Evolutionary conservation across 2,329 filamentous ascomycete genomes (phyloP), one percentile per base, ranked within the genome.

Genomic region (Apiospora malaysiana): DNA sequence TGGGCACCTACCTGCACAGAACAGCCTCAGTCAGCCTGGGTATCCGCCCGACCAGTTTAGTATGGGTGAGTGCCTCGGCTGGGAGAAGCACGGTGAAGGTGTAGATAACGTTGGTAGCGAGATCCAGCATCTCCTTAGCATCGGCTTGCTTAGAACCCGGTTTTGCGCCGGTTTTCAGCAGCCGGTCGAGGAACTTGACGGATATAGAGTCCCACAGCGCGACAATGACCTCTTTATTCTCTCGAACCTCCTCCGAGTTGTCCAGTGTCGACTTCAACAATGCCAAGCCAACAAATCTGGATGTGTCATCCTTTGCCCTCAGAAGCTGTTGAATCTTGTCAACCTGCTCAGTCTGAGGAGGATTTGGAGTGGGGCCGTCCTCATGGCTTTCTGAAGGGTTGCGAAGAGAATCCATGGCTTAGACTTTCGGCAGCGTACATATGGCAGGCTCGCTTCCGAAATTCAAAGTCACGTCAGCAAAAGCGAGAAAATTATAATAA

Each of bases 181-280:
- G 81, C 25, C 90, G 85, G 78, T 91, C 89, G 2, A 93, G 79
- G 75, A 93, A 93, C 72, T 85, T 91, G 73, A 87, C 81, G 3
- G 90, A 86, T 27, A 93, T 84, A 43, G 85, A 84, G 45, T 84
- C 80, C 91, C 91, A 93, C 56, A 92, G 80, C 18, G 78, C 78
- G n/a, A 79, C 76, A 5, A 91, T 76, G 9, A 77, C 78, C 1
- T 79, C 79, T 12, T 83, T 81, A 78, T 90, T 84, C 69, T 84
- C 79, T 63, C 84, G 84, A 27, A 90, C 79, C n/a, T 84, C 79
- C 27, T 84, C 80, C 7, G 87, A 86, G 76, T 88, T 90, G 78
- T 92, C 90, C 43, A 93, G 83, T 16, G 91, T 81, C n/a, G 89
- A 88, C 76, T 90, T 91, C 68, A 93, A 84, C 27, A 93, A 83